These are phyloP conservation scores for Echeveria elegans DNA, from an alignment of 164 flowering plant species.

Conservation along the genomic window DNA sequence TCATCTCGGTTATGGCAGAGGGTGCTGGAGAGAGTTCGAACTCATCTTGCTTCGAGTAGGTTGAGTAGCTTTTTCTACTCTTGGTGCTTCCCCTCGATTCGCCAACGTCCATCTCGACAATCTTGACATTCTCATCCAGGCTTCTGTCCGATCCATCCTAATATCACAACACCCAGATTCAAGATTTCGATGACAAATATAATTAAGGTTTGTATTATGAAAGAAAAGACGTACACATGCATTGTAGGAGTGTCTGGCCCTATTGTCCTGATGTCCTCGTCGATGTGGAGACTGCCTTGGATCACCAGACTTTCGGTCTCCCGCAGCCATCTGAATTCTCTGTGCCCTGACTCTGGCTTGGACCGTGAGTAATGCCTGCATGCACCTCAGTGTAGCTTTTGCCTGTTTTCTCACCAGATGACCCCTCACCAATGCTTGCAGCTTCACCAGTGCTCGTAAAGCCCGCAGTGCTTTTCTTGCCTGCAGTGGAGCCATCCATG, in stretches of 20 bases:
- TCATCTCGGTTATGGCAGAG: constrained; percentile 61
- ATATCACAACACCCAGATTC: constrained; percentile 6
- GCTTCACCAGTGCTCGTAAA: constrained; percentile 78
- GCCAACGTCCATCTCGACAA: constrained; percentile 77
- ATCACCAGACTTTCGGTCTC: constrained; percentile 29
- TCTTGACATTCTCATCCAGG: constrained; percentile 77
- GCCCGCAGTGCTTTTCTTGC: constrained; percentile 86
- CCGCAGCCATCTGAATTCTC: constrained; percentile 45
- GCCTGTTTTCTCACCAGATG: constrained; percentile 86
- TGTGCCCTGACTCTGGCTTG: constrained; percentile 81
- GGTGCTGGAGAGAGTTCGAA: constrained; percentile 57
- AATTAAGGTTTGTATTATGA: background rate
- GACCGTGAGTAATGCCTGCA: constrained; percentile 77
- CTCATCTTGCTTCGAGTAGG: constrained; percentile 35
- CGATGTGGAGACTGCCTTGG: constrained; percentile 41
- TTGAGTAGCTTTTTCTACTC: constrained; percentile 52
- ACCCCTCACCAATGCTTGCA: constrained; percentile 91
- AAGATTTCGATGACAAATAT: background rate
- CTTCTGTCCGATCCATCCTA: constrained; percentile 54
- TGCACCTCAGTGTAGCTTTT: constrained; percentile 77
- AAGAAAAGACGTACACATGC: constrained; percentile 23
- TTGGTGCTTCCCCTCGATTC: constrained; percentile 39
- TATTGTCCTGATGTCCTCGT: constrained; percentile 44
- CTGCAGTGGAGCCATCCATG: constrained; percentile 23
- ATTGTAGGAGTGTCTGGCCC: constrained; percentile 26